Conservation (phyloP, 192 early-diverging fungal species). For the Mortierella antarctica region DNA sequence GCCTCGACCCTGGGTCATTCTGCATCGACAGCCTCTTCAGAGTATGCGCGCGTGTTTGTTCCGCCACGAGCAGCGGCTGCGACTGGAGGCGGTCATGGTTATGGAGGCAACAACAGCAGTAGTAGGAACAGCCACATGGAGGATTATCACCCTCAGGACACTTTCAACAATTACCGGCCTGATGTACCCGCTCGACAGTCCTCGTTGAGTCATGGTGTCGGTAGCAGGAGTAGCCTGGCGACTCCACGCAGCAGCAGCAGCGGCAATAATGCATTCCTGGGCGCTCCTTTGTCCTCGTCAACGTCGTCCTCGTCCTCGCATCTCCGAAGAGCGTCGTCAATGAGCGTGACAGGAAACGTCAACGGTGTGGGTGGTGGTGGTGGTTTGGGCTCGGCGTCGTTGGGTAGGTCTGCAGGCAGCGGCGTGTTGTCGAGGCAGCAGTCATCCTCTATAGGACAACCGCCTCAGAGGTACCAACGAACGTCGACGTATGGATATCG, state of each 20-base stretch:
- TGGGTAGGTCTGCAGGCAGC: too few relatives aligned
- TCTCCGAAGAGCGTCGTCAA: constrained; percentile 5
- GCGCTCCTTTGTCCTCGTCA: background rate
- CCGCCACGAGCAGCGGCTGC: constrained; percentile 6
- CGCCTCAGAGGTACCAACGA: constrained; percentile 16
- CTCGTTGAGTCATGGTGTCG: background rate
- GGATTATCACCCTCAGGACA: background rate
- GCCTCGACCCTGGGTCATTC: too few relatives aligned
- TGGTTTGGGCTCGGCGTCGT: background rate
- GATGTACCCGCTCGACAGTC: constrained; percentile 13
- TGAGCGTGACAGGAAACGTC: background rate
- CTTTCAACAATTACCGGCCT: background rate
- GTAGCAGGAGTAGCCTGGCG: constrained; percentile 1
- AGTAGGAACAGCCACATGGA: background rate
- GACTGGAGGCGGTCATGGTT: background rate
- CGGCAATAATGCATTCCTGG: background rate
- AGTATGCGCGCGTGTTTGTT: constrained; percentile 23
- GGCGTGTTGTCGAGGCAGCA: background rate
- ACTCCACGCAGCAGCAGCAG: constrained; percentile 1
- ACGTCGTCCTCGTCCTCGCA: constrained; percentile 14
- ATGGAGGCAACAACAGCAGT: constrained; percentile 1
- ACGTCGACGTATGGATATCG: constrained; percentile 24
- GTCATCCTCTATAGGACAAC: background rate
- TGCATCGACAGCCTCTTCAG: background rate
- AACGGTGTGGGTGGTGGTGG: background rate